Conservation (phyloP, 2,329 filamentous ascomycete species). For the Fusarium nurragi region DNA sequence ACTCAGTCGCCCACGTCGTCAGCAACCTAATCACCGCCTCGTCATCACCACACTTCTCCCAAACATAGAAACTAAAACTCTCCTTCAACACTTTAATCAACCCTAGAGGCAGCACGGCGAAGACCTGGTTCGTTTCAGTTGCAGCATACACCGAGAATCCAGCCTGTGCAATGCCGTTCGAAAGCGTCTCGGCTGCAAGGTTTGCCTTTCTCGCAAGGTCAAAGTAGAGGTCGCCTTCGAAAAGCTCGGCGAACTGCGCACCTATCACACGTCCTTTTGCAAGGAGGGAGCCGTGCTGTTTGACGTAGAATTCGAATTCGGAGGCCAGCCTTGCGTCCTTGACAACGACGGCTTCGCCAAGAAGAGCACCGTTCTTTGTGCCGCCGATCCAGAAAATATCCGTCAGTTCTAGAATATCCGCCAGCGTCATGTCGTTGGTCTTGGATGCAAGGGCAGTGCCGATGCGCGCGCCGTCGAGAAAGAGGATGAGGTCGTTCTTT, state of each 20-base stretch:
- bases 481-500: conserved; percentile 52
- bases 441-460: conserved; percentile 54
- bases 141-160: conserved; percentile 55
- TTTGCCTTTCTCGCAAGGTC: conserved; percentile 58
- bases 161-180: conserved; percentile 52
- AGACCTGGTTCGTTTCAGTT: conserved; percentile 63
- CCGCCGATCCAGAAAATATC: conserved; percentile 66
- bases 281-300: conserved; percentile 61
- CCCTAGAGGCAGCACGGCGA: conserved; percentile 54
- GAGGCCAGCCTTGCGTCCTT: conserved; percentile 53
- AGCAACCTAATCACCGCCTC: conserved; percentile 56
- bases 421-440: conserved; percentile 55
- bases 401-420: conserved; percentile 57
- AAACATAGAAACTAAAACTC: conserved; percentile 58
- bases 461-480: conserved; percentile 60
- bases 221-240: conserved; percentile 57
- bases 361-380: conserved; percentile 61
- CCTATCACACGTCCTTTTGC: conserved; percentile 61
- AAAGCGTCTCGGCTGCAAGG: conserved; percentile 55
- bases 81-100: conserved; percentile 54
- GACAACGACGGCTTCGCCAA: conserved; percentile 62
- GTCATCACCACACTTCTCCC: conserved; percentile 55
- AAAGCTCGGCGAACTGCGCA: conserved; percentile 60
- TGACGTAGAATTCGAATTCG: conserved; percentile 62
- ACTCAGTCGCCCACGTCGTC: conserved; percentile 62